Evolutionary conservation across 2,329 filamentous ascomycete species (phyloP), one percentile per base, ranked within the genome.

Genomic region (Apiospora aurea): DNA sequence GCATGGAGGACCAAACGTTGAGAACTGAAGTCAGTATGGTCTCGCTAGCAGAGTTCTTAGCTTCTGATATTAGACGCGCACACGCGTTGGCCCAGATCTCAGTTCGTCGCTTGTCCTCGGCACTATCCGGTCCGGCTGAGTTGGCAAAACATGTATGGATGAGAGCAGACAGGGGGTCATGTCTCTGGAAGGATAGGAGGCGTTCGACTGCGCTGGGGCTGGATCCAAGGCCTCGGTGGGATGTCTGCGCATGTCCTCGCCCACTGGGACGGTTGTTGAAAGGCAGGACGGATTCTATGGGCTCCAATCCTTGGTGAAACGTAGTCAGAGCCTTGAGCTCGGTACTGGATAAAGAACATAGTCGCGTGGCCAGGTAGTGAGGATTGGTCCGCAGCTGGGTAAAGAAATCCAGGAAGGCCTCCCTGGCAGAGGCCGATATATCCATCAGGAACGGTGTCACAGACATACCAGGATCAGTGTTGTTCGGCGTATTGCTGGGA

Each of bases 101-200:
- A 64, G 94, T 92, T 76, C 94, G 89, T 78, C 93, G 88, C 74
- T 90, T 88, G 81, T 96, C 93, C 83, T 97, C 95, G 53, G 90
- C 89, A 76, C 93, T 94, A 82, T 95, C 92, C 68, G 93, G 92
- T 41, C 93, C 93, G 73, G 93, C 90, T 24, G 94, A 95, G 79
- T 95, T 94, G 82, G 94, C 94, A 86, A 97, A 97, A 80, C 94
- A 93, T 76, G 94, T 96, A 83, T 96, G 93, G 74, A 97, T 90
- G 75, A 98, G 88, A 72, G 93, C 92, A 74, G 94, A 95, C 69
- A 98, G 86, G 13, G 95, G 92, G 80, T 97, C 94, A 79, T 95
- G 93, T 77, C 95, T 89, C 82, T 97, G 94, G 80, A 98, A 97
- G 69, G 94, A 95, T 77, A 97, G 86, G 74, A 96, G 89, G 78